These are phyloP conservation scores for Fusarium poae DNA, from an alignment of 2,329 filamentous ascomycete genomes.

Conservation along the genomic window DNA sequence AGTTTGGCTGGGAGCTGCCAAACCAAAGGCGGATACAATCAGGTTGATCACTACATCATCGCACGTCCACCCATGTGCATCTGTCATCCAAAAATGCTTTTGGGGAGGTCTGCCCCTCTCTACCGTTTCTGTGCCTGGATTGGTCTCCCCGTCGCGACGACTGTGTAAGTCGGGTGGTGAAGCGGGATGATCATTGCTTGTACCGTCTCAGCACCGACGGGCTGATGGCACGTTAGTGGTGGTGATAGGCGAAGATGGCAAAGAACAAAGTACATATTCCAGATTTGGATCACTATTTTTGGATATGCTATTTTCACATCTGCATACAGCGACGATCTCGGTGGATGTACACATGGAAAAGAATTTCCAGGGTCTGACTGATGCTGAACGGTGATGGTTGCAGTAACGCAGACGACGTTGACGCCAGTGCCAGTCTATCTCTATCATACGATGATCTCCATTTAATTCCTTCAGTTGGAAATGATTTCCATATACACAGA, in stretches of 20 bases:
- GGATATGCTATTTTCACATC: conserved; percentile 40
- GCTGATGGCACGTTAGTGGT: conserved; percentile 36
- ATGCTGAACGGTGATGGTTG: conserved; percentile 13
- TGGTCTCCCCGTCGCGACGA: conserved; percentile 5
- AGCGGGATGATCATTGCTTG: conserved; percentile 39
- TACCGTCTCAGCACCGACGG: conserved; percentile 31
- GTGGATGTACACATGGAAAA: conserved; percentile 9
- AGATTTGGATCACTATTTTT: conserved; percentile 35
- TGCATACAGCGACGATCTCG: conserved; percentile 22
- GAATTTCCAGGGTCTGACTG: conserved; percentile 9
- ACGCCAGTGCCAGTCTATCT: conserved; percentile 8
- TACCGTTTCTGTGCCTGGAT: conserved; percentile 31
- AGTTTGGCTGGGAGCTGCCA: conserved; percentile 35
- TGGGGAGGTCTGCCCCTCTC: conserved; percentile 36
- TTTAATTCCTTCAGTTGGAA: not conserved
- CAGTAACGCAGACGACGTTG: conserved; percentile 13
- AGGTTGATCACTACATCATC: conserved; percentile 46
- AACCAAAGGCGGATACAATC: conserved; percentile 37
- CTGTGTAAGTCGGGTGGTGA: conserved; percentile 31
- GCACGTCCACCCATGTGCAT: conserved; percentile 41
- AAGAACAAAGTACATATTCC: conserved; percentile 17
- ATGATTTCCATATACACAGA: not conserved
- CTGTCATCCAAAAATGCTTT: conserved; percentile 33
- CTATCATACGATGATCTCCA: conserved; percentile 8
- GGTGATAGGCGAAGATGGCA: conserved; percentile 17